A percentile compares a stretch with the other conserved stretches of the same genome.
Conservation (phyloP, 169 alveolate species). For the Fabrea salina region DNA sequence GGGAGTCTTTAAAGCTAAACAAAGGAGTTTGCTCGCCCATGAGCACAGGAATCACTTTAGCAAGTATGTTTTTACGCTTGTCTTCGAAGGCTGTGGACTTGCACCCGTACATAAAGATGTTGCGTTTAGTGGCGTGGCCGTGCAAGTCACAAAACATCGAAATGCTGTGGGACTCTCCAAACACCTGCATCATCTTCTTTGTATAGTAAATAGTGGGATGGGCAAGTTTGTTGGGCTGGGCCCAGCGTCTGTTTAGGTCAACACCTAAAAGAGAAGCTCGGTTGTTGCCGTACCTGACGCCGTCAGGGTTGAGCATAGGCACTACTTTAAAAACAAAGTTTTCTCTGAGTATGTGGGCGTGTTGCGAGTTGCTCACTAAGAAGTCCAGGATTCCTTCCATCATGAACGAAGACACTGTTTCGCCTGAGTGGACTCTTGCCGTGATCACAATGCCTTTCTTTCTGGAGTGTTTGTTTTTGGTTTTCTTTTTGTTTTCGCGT, state of each 20-base stretch:
- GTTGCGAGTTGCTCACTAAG: constrained; percentile 53
- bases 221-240: constrained; percentile 60
- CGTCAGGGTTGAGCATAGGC: constrained; percentile 90
- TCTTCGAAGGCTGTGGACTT: neutral
- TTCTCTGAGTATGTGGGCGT: constrained; percentile 70
- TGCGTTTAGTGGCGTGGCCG: constrained; percentile 88
- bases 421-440: constrained; percentile 88
- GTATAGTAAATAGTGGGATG: constrained; percentile 75
- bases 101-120: constrained; percentile 79
- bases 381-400: constrained; percentile 77
- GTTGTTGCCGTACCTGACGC: constrained; percentile 86
- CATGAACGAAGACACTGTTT: constrained; percentile 75
- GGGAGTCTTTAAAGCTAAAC: constrained; percentile 38
- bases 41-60: constrained; percentile 14
- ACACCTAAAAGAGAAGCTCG: constrained; percentile 82
- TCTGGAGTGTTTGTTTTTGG: neutral
- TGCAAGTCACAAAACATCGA: constrained; percentile 86
- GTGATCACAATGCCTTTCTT: constrained; percentile 62
- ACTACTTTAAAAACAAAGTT: constrained; percentile 80
- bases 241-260: constrained; percentile 82
- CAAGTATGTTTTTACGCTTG: neutral
- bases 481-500: neutral
- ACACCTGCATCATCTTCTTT: constrained; percentile 56
- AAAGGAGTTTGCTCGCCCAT: constrained; percentile 12
- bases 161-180: constrained; percentile 67